These are phyloP conservation scores for Yamadazyma akitaensis DNA, from an alignment of 805 yeast genomes.

Conservation along the genomic window DNA sequence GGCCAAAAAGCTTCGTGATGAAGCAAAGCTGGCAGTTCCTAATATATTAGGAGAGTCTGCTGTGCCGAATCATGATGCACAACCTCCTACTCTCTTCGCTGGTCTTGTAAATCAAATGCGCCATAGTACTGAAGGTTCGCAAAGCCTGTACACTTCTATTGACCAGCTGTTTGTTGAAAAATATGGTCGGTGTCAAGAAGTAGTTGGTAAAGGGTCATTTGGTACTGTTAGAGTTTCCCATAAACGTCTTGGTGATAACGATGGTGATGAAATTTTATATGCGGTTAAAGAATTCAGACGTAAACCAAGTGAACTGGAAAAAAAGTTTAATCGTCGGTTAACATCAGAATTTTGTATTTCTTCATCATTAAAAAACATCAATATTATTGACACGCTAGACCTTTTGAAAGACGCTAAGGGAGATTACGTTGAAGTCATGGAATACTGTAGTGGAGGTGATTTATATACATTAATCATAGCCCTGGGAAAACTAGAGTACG, in stretches of 20 bases:
- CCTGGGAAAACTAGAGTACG: slow-evolving; percentile 72
- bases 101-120: slow-evolving; percentile 61
- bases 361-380: slow-evolving; percentile 70
- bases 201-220: slow-evolving; percentile 89
- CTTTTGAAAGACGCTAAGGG: slow-evolving; percentile 77
- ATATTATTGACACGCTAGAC: slow-evolving; percentile 75
- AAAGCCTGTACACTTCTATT: slow-evolving; percentile 19
- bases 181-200: slow-evolving; percentile 93
- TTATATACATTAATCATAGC: slow-evolving; percentile 70
- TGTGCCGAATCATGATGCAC: slow-evolving; percentile 7
- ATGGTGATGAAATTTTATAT: slow-evolving; percentile 44
- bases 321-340: slow-evolving; percentile 66
- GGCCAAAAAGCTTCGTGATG: slow-evolving; percentile 65
- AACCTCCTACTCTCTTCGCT: slow-evolving; percentile 71
- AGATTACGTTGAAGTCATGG: slow-evolving; percentile 83
- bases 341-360: slow-evolving; percentile 84
- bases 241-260: slow-evolving; percentile 42
- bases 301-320: slow-evolving; percentile 57
- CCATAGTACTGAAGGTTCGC: slow-evolving; percentile 12
- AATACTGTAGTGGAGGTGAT: slow-evolving; percentile 80
- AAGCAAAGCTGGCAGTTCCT: slow-evolving; percentile 72
- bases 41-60: slow-evolving; percentile 38
- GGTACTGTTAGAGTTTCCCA: slow-evolving; percentile 92
- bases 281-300: slow-evolving; percentile 87
- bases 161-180: slow-evolving; percentile 70